Base-by-base conservation (phyloP, 2,329 filamentous ascomycete species). In the Penicillium brevicompactum region DNA sequence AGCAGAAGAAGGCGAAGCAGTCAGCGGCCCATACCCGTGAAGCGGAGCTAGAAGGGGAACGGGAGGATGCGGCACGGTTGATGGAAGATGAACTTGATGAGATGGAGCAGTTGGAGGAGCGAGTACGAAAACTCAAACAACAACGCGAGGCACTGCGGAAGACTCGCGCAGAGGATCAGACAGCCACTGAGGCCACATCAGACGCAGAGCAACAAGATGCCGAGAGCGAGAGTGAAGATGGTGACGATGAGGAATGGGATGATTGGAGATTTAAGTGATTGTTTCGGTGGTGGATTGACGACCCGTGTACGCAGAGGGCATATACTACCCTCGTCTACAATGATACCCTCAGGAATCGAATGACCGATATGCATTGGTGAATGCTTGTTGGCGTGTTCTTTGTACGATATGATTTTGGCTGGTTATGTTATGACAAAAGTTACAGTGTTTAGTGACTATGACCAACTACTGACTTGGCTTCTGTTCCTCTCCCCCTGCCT, bases 1-100 rank as follows among this genome's bases (percentile, higher is more conserved):
- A 82, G 52, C 60, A 84, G 80, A 62, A 69, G 52, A 63, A 78
- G 78, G 65, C 79, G 64, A 61, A 76, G 60, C 60, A 80, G 75
- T 62, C 69, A 38, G 79, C 77, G 58, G 56, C 60, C 5, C 68
- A 64, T 38, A 59, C 63, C 22, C 78, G 81, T 41, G 83, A 86
- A 51, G 79, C 79, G 1, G 79, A 83, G 41, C 77, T 76, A 1
- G 86, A 89, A 53, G 87, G 87, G 38, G 89, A 92, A 69, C 84
- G 84, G 53, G 90, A 94, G 69, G 90, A 94, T 65, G 90, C 90
- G 1, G 84, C 83, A 41, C 81, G 87, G 21, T 85, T 87, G 30
- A 74, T 92, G 53, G 88, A 91, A 72, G 84, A 87, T 40, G 90
- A 93, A 71, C 89, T 93, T 62, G 89, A 91, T 55, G 87, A 92